Percentiles rank a stretch among this genome's conserved stretches.
Evolutionary conservation across 2,329 filamentous ascomycete species (phyloP).

Genomic region (Pestalotiopsis sp.): DNA sequence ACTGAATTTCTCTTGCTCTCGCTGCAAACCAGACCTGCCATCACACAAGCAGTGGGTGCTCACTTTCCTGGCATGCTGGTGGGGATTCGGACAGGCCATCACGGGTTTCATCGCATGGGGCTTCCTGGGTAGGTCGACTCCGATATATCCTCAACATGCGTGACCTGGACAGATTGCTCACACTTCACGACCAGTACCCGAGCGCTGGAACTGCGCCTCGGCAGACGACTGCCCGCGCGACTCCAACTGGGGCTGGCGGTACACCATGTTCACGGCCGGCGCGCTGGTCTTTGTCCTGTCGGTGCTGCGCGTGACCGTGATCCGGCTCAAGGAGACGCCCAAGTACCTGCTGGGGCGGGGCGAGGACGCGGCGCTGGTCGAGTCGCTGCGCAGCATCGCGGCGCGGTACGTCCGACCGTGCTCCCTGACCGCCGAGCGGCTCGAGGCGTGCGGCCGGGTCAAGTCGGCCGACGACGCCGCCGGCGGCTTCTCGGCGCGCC

Average conservation of each 20-base stretch:
- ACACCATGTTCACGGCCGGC: constrained; percentile 50
- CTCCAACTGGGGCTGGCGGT: constrained; percentile 54
- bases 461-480: constrained; percentile 38
- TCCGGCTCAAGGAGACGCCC: constrained; percentile 60
- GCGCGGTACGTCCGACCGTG: constrained; percentile 41
- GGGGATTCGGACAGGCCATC: constrained; percentile 50
- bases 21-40: constrained; percentile 29
- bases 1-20: not conserved
- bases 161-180: no score
- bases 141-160: not conserved
- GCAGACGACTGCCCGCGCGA: constrained; percentile 40
- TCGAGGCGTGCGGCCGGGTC: constrained; percentile 48
- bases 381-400: constrained; percentile 40
- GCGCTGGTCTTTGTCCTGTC: constrained; percentile 52
- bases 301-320: constrained; percentile 54
- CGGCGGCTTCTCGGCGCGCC: constrained; percentile 32
- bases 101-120: constrained; percentile 54
- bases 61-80: constrained; percentile 62
- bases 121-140: constrained; percentile 41
- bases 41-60: constrained; percentile 65
- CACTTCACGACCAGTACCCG: constrained; percentile 29
- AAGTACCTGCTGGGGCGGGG: constrained; percentile 60
- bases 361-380: constrained; percentile 52
- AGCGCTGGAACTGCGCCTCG: constrained; percentile 44
- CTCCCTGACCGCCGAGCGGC: constrained; percentile 45